Conservation (phyloP, 768 basidiomycete genomes). For the Psilocybe sp. region DNA sequence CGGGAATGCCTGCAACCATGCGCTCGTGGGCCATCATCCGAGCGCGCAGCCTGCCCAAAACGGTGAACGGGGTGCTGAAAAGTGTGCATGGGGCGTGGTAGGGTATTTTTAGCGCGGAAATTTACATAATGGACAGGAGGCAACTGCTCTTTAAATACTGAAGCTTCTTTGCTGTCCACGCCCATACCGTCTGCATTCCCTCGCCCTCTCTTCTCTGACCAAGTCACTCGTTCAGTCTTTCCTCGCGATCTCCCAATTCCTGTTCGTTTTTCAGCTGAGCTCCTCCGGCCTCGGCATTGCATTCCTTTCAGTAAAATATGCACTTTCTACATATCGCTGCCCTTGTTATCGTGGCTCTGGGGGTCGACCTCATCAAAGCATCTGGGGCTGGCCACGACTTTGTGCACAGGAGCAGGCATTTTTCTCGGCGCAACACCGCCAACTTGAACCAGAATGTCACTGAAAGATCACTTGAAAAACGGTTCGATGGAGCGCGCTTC, state of each 20-base stretch:
- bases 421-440: not conserved
- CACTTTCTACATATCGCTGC: conserved; percentile 4
- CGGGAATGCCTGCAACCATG: too few species aligned
- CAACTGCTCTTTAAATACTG: conserved; percentile 1
- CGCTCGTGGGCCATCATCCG: too few species aligned
- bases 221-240: conserved; percentile 12
- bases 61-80: too few species aligned
- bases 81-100: not conserved
- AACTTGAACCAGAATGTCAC: conserved; percentile 12
- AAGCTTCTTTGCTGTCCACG: conserved; percentile 10
- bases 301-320: conserved; percentile 4
- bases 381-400: conserved; percentile 3
- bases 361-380: conserved; percentile 5
- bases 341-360: conserved; percentile 9
- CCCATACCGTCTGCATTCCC: conserved; percentile 14
- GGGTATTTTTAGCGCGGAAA: not conserved
- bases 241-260: not conserved
- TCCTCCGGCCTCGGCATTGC: not conserved
- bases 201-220: conserved; percentile 2
- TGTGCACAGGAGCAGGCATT: conserved; percentile 4
- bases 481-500: conserved; percentile 40
- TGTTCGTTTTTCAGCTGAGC: not conserved
- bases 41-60: too few species aligned
- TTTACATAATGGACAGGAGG: conserved; percentile 5
- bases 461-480: conserved; percentile 31